Evolutionary conservation across 306 rosid genomes (phyloP).

Genomic region (Boehmeria nivea): DNA sequence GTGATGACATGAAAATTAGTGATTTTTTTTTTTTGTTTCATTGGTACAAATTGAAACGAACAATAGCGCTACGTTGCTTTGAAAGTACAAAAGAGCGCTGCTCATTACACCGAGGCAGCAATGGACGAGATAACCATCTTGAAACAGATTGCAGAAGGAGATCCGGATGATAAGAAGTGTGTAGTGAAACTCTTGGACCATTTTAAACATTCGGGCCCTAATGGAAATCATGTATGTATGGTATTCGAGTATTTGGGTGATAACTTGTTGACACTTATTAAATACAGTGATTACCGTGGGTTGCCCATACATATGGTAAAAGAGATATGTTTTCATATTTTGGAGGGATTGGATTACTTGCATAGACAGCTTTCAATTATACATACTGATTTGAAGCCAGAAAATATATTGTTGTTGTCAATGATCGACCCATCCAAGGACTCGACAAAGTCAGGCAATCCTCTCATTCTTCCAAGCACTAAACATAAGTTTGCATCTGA

Average conservation of each 20-base stretch:
- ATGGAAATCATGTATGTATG: constrained; percentile 96
- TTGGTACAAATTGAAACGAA: constrained; percentile 15
- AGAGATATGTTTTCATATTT: constrained; percentile 78
- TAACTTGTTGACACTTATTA: constrained; percentile 81
- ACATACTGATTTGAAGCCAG: constrained; percentile 95
- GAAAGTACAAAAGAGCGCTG: constrained; percentile 97
- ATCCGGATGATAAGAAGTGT: constrained; percentile 68
- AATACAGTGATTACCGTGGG: constrained; percentile 79
- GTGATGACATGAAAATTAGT: constrained; percentile 1
- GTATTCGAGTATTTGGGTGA: constrained; percentile 94
- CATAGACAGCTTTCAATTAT: constrained; percentile 87
- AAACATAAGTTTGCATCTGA: constrained; percentile 57
- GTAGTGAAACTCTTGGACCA: constrained; percentile 96
- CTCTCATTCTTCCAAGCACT: constrained; percentile 53
- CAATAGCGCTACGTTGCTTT: constrained; percentile 81
- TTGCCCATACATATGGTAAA: constrained; percentile 74
- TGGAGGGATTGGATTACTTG: constrained; percentile 93
- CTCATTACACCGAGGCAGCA: constrained; percentile 95
- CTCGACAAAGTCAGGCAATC: constrained; percentile 60
- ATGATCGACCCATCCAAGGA: constrained; percentile 81
- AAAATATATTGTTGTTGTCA: constrained; percentile 72
- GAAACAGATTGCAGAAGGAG: constrained; percentile 91
- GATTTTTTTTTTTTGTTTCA: background rate
- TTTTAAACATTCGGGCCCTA: constrained; percentile 94
- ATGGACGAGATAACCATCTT: constrained; percentile 91